Conservation (phyloP, 768 basidiomycete species). For the Strobilomyces echinocephalus region DNA sequence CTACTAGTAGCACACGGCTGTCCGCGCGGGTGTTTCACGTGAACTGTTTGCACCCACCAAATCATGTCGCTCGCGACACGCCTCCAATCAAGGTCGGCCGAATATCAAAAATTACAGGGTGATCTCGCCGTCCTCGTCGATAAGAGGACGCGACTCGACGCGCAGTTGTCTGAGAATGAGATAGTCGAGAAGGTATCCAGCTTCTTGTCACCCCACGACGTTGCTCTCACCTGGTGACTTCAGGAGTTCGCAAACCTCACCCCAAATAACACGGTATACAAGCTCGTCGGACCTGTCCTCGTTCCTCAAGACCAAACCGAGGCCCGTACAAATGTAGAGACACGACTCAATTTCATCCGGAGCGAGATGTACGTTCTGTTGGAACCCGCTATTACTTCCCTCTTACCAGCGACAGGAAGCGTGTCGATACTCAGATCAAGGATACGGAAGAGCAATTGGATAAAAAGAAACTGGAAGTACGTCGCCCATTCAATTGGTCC, state of each 20-base stretch:
- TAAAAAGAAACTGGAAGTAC: constrained; percentile 78
- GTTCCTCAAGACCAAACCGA: constrained; percentile 86
- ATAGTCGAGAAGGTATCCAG: constrained; percentile 74
- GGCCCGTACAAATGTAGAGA: constrained; percentile 84
- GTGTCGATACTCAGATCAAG: constrained; percentile 78
- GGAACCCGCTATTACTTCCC: background rate
- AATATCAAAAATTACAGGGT: constrained; percentile 77
- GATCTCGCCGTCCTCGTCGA: constrained; percentile 74
- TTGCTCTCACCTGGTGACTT: background rate
- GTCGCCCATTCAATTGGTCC: background rate
- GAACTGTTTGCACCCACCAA: constrained; percentile 3
- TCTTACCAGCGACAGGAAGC: constrained; percentile 45
- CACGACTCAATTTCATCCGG: constrained; percentile 82
- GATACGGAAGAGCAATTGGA: constrained; percentile 74
- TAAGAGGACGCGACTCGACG: constrained; percentile 80
- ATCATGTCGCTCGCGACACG: constrained; percentile 53
- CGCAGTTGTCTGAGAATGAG: constrained; percentile 89
- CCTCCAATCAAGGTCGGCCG: constrained; percentile 64
- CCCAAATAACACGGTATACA: constrained; percentile 77
- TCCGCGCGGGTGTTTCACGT: constrained; percentile 5
- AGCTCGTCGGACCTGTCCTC: constrained; percentile 86
- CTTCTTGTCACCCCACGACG: background rate
- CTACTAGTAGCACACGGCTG: too few species aligned
- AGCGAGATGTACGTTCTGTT: constrained; percentile 68
- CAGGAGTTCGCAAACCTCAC: constrained; percentile 82